Evolutionary conservation across 1,139 yeast species (phyloP).

Genomic region (Hansenula anomala): DNA sequence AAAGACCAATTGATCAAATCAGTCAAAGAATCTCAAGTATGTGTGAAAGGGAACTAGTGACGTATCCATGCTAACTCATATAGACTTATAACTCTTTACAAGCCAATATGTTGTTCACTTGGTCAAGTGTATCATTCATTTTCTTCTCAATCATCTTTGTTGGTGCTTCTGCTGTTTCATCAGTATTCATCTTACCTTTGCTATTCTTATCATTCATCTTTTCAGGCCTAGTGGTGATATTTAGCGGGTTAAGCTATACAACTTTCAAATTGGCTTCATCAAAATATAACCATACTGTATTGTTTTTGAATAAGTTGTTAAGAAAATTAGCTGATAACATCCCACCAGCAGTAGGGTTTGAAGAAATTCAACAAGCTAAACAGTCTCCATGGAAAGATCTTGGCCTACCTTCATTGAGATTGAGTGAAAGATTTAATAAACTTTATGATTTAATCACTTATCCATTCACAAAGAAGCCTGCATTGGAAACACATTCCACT

Average conservation of each 20-base stretch:
- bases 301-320: slow-evolving; percentile 20
- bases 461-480: background rate
- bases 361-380: slow-evolving; percentile 6
- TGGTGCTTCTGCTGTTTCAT: slow-evolving; percentile 8
- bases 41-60: no score
- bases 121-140: slow-evolving; percentile 9
- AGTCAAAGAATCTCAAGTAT: background rate
- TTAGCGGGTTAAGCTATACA: slow-evolving; percentile 20
- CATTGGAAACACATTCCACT: background rate
- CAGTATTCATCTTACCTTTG: slow-evolving; percentile 18
- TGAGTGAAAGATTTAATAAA: background rate
- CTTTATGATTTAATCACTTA: no score
- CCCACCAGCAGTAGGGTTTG: slow-evolving; percentile 23
- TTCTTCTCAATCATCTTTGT: slow-evolving; percentile 13
- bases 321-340: slow-evolving; percentile 22
- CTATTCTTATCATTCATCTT: slow-evolving; percentile 18
- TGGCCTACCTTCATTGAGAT: background rate
- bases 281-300: slow-evolving; percentile 19
- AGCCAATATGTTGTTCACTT: background rate
- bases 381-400: background rate
- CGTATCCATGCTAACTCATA: no score
- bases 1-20: background rate
- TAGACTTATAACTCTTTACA: background rate
- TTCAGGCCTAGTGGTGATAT: slow-evolving; percentile 20
- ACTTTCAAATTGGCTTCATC: slow-evolving; percentile 20